Evolutionary conservation across 805 yeast genomes (phyloP).

Genomic region (Ogataea dorogensis): DNA sequence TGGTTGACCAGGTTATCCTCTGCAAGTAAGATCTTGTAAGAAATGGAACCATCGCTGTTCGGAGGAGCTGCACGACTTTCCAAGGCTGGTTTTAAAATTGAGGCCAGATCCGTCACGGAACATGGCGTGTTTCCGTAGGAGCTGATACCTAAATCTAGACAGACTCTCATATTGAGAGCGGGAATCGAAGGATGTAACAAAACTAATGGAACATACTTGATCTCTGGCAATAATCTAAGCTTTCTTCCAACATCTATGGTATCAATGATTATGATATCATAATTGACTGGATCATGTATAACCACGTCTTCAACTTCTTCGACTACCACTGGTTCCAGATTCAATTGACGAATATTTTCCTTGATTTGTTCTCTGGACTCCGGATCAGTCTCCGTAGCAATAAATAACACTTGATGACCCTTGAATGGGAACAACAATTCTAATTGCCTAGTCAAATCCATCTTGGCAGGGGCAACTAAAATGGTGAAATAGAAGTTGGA

Average conservation of each 20-base stretch:
- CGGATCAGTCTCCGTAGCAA: conserved; percentile 60
- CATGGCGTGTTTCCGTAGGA: conserved; percentile 90
- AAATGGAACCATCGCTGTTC: conserved; percentile 73
- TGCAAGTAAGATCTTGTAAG: conserved; percentile 73
- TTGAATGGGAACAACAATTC: conserved; percentile 72
- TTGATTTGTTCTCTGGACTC: conserved; percentile 51
- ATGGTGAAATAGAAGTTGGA: conserved; percentile 82
- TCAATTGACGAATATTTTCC: conserved; percentile 49
- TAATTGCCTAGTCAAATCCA: conserved; percentile 58
- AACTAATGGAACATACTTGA: conserved; percentile 83
- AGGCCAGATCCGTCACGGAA: conserved; percentile 75
- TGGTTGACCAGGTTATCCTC: conserved; percentile 88
- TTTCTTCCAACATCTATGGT: conserved; percentile 70
- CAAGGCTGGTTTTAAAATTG: conserved; percentile 79
- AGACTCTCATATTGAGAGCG: conserved; percentile 72
- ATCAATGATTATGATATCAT: conserved; percentile 81
- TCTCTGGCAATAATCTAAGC: conserved; percentile 67
- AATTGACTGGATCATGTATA: conserved; percentile 55
- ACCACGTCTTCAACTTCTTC: conserved; percentile 53
- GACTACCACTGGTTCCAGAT: conserved; percentile 61
- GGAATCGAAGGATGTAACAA: conserved; percentile 74
- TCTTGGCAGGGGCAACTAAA: conserved; percentile 69
- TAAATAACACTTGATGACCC: conserved; percentile 66
- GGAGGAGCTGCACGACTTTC: conserved; percentile 80
- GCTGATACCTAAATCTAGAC: conserved; percentile 82